phyloP scores from a whole-genome alignment of 768 basidiomycete species.

The Ramaria sp. region DNA sequence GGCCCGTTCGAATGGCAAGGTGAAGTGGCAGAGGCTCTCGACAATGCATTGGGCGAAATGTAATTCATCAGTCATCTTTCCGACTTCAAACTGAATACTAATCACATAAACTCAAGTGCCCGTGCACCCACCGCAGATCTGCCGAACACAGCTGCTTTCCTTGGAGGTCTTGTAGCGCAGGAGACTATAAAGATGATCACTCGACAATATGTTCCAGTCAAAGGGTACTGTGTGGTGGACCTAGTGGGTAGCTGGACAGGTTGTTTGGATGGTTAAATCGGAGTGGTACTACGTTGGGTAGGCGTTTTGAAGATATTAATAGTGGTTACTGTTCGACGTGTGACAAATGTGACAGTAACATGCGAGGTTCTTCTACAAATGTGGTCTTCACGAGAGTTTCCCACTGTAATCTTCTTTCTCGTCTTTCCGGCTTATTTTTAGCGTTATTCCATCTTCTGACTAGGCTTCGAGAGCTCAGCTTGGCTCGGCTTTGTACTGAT shows the following conservation, averaged over 20 bases:
- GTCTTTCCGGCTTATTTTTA: too few relatives aligned
- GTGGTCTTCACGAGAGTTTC: too few relatives aligned
- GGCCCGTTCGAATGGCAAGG: conserved; percentile 43
- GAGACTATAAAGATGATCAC: conserved; percentile 97
- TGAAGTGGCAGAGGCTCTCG: conserved; percentile 27
- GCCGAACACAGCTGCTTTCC: conserved; percentile 86
- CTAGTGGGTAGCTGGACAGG: conserved; percentile 71
- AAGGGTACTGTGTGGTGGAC: conserved; percentile 78
- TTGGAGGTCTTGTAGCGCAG: conserved; percentile 91
- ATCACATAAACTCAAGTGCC: conserved; percentile 35
- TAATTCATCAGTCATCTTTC: conserved; percentile 28
- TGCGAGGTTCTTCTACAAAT: too few relatives aligned
- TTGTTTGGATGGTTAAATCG: conserved; percentile 20
- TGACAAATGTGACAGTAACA: too few relatives aligned
- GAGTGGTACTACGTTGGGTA: background rate
- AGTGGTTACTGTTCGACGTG: too few relatives aligned
- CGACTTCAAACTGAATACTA: background rate
- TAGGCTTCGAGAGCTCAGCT: too few relatives aligned
- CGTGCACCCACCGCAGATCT: conserved; percentile 77
- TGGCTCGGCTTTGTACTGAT: too few relatives aligned
- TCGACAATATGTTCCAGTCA: conserved; percentile 86
- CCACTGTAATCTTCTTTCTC: too few relatives aligned
- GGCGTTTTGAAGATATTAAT: too few relatives aligned
- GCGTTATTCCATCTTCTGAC: too few relatives aligned
- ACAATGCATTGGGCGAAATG: conserved; percentile 67